A percentile compares a stretch with the other conserved stretches of the same genome.
These are phyloP conservation scores for Fraxinus anomala DNA, from an alignment of 257 asterid species.

Conservation along the genomic window DNA sequence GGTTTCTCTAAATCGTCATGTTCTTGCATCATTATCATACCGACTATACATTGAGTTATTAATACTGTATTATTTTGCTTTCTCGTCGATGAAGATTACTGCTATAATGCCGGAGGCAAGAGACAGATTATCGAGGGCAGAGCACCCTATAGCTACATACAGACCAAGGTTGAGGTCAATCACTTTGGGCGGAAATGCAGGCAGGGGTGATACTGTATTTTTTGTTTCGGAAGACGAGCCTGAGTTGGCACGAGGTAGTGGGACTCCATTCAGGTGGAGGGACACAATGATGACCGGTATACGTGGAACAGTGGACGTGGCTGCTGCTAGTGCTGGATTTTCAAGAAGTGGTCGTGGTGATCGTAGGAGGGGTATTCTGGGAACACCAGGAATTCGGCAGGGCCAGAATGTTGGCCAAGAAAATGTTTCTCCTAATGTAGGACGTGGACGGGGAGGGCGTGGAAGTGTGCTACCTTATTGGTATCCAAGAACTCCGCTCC, in stretches of 20 bases:
- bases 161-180: slow-evolving; percentile 34
- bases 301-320: slow-evolving; percentile 27
- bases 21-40: not conserved
- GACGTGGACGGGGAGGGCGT: slow-evolving; percentile 50
- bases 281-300: slow-evolving; percentile 41
- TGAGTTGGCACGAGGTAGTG: slow-evolving; percentile 29
- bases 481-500: slow-evolving; percentile 72
- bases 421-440: slow-evolving; percentile 42
- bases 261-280: slow-evolving; percentile 53
- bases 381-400: slow-evolving; percentile 42
- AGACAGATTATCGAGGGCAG: slow-evolving; percentile 54
- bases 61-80: not conserved
- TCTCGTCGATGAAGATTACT: slow-evolving; percentile 16
- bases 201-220: slow-evolving; percentile 18
- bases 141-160: slow-evolving; percentile 35
- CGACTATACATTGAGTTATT: not conserved
- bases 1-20: not conserved
- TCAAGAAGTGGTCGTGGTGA: slow-evolving; percentile 7
- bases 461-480: slow-evolving; percentile 55
- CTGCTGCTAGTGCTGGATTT: not conserved
- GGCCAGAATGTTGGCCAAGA: slow-evolving; percentile 41
- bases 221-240: slow-evolving; percentile 39
- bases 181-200: slow-evolving; percentile 19
- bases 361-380: slow-evolving; percentile 31
- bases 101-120: slow-evolving; percentile 60